Conservation (phyloP, 164 flowering plant genomes). For the Tetrastigma voinierianum region DNA sequence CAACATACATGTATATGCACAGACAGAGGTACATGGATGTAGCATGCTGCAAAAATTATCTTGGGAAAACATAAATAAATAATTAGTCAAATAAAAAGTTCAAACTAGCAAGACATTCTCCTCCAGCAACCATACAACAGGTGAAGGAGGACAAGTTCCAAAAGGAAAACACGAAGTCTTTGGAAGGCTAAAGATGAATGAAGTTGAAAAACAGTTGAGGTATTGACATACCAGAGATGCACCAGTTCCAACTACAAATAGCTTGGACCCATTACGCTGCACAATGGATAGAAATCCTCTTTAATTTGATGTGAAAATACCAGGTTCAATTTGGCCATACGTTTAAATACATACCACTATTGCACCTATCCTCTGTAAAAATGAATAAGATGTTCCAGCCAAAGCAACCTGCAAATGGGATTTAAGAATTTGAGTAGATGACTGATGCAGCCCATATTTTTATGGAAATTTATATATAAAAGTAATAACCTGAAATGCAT, state of each 20-base stretch:
- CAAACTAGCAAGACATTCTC: too few species aligned
- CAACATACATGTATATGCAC: too few species aligned
- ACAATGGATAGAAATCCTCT: slow-evolving; percentile 13
- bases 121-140: too few species aligned
- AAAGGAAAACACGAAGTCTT: neutral
- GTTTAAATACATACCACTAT: slow-evolving; percentile 55
- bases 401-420: slow-evolving; percentile 68
- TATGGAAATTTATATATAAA: neutral
- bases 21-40: too few species aligned
- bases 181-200: neutral
- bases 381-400: slow-evolving; percentile 77
- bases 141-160: too few species aligned
- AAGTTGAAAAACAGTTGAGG: neutral
- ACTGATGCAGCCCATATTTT: neutral
- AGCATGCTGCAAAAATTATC: too few species aligned
- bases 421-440: slow-evolving; percentile 2
- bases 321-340: neutral
- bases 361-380: slow-evolving; percentile 83
- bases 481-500: slow-evolving; percentile 83
- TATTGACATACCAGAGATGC: slow-evolving; percentile 73
- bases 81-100: too few species aligned
- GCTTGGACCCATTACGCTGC: slow-evolving; percentile 94
- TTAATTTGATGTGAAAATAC: neutral
- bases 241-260: slow-evolving; percentile 83
- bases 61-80: too few species aligned